Conservation (phyloP, 345 rosid species). For the Populus ilicifolia region DNA sequence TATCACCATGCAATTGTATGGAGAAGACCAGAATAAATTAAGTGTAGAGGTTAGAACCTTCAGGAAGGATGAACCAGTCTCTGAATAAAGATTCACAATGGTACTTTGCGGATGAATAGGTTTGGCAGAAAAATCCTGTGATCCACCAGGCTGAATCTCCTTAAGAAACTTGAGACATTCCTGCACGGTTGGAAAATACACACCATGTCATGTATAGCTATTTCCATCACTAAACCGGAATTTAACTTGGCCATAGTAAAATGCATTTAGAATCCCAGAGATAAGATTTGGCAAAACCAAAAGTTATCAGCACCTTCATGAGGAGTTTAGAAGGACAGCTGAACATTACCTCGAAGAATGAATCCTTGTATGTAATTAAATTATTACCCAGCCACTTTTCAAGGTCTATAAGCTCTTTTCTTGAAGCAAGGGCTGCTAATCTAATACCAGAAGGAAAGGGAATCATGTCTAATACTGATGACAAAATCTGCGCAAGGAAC, state of each 20-base stretch:
- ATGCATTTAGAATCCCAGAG: neutral
- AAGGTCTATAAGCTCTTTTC: constrained; percentile 66
- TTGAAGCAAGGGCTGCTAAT: constrained; percentile 82
- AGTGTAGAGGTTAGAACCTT: constrained; percentile 44
- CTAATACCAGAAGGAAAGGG: constrained; percentile 65
- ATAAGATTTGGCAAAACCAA: neutral
- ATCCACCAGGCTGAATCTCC: constrained; percentile 63
- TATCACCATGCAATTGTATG: neutral
- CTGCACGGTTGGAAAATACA: constrained; percentile 42
- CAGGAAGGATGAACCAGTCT: constrained; percentile 53
- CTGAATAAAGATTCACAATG: constrained; percentile 52
- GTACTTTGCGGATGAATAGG: constrained; percentile 56
- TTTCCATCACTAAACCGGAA: neutral
- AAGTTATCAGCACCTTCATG: neutral
- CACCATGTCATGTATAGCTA: constrained; percentile 1
- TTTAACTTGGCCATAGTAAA: neutral
- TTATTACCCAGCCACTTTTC: constrained; percentile 76
- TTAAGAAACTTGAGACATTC: constrained; percentile 80
- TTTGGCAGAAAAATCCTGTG: constrained; percentile 56
- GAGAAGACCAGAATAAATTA: constrained; percentile 1
- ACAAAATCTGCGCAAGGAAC: constrained; percentile 54
- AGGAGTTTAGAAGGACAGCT: neutral
- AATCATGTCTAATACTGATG: constrained; percentile 62
- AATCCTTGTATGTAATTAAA: constrained; percentile 55
- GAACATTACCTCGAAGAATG: constrained; percentile 67